These are phyloP conservation scores for Chalaropsis ovoidea DNA, from an alignment of 2,329 filamentous ascomycete genomes.

Conservation along the genomic window DNA sequence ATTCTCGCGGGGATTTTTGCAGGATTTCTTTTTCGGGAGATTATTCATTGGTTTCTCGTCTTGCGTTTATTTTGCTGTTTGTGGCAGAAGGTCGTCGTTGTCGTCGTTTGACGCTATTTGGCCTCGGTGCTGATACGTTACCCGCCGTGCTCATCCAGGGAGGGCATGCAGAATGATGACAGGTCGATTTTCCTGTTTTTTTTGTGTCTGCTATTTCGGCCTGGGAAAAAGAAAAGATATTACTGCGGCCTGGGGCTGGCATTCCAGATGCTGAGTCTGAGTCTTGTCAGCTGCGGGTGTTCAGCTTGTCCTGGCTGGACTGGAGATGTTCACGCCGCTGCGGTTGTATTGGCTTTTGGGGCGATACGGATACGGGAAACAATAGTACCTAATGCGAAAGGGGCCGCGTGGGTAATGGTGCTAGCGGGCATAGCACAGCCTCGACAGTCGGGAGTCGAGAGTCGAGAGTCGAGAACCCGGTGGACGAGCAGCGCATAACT, in stretches of 20 bases:
- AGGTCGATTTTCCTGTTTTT: conserved; percentile 4
- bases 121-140: background rate
- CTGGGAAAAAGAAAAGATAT: background rate
- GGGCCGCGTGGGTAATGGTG: background rate
- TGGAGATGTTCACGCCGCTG: background rate
- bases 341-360: background rate
- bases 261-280: background rate
- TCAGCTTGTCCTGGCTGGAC: background rate
- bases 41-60: background rate
- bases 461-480: too few relatives aligned
- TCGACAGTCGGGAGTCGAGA: background rate
- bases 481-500: too few relatives aligned
- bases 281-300: background rate
- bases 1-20: background rate
- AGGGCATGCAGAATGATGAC: conserved; percentile 2
- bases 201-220: background rate
- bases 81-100: background rate
- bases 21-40: background rate
- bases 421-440: background rate
- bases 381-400: background rate
- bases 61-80: background rate
- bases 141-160: background rate
- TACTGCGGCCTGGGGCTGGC: background rate
- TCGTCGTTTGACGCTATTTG: background rate
- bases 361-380: background rate